Percentiles rank a stretch among this genome's conserved stretches.
Evolutionary conservation across 208 protist genomes (phyloP).

Genomic region (Acanthamoeba sp.): DNA sequence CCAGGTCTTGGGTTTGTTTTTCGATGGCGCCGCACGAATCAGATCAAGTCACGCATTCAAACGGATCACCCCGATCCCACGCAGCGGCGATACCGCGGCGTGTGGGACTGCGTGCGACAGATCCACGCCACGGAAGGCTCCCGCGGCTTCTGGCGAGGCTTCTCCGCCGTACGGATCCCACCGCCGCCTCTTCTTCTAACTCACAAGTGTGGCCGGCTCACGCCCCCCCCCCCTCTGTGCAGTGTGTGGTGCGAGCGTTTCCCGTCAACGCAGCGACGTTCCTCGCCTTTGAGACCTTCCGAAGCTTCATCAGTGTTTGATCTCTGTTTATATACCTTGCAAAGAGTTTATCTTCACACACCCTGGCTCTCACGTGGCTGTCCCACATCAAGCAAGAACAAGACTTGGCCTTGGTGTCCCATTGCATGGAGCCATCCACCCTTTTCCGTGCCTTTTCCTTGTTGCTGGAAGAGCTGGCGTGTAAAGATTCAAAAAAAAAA

Average conservation of each 20-base stretch:
- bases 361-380: too few species aligned
- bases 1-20: too few species aligned
- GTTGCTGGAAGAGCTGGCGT: too few species aligned
- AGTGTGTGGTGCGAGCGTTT: conserved; percentile 60
- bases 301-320: neutral
- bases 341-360: too few species aligned
- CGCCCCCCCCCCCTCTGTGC: neutral
- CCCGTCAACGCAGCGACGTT: conserved; percentile 74
- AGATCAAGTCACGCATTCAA: conserved; percentile 56
- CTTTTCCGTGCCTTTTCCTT: too few species aligned
- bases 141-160: conserved; percentile 70
- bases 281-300: conserved; percentile 63
- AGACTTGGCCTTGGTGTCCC: too few species aligned
- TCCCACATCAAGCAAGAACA: too few species aligned
- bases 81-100: conserved; percentile 43
- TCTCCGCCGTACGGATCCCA: neutral
- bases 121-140: neutral
- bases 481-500: too few species aligned
- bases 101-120: conserved; percentile 67
- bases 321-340: too few species aligned
- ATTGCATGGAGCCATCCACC: too few species aligned
- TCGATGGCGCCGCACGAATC: too few species aligned
- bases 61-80: conserved; percentile 22
- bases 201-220: neutral
- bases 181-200: neutral